phyloP scores from a whole-genome alignment of 2,329 filamentous ascomycete species.

The Diaporthe australafricana region DNA sequence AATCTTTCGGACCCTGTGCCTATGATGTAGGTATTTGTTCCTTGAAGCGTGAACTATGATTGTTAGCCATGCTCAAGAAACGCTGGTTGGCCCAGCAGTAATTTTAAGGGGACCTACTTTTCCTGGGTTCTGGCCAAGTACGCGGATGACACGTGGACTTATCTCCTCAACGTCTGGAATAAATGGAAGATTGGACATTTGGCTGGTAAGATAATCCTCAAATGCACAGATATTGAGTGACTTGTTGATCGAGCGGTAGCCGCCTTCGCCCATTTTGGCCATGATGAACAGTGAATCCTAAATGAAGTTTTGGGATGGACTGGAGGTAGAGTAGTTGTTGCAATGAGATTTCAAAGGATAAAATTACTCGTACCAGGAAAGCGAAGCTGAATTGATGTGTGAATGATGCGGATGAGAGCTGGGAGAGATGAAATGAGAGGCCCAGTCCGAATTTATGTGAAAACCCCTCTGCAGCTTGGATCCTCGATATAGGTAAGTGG shows the following conservation, averaged over 20 bases:
- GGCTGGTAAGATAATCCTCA: slow-evolving; percentile 58
- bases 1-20: slow-evolving; percentile 72
- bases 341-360: no score
- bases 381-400: not conserved
- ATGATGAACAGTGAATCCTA: slow-evolving; percentile 5
- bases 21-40: slow-evolving; percentile 83
- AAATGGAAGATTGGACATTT: slow-evolving; percentile 50
- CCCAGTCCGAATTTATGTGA: not conserved
- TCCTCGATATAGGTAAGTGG: no score
- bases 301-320: accelerated
- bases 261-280: slow-evolving; percentile 42
- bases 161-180: slow-evolving; percentile 50
- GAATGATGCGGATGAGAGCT: not conserved
- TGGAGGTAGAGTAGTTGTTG: not conserved
- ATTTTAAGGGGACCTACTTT: slow-evolving; percentile 45
- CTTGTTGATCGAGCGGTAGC: slow-evolving; percentile 61
- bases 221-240: slow-evolving; percentile 58
- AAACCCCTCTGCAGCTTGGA: no score
- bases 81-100: not conserved
- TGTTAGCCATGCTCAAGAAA: not conserved
- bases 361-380: not conserved
- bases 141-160: slow-evolving; percentile 53
- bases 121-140: slow-evolving; percentile 57
- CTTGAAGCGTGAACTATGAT: slow-evolving; percentile 62
- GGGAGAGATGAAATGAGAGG: not conserved